These are phyloP conservation scores for Coniochaeta sp. DNA, from an alignment of 2,329 filamentous ascomycete species.

Conservation along the genomic window DNA sequence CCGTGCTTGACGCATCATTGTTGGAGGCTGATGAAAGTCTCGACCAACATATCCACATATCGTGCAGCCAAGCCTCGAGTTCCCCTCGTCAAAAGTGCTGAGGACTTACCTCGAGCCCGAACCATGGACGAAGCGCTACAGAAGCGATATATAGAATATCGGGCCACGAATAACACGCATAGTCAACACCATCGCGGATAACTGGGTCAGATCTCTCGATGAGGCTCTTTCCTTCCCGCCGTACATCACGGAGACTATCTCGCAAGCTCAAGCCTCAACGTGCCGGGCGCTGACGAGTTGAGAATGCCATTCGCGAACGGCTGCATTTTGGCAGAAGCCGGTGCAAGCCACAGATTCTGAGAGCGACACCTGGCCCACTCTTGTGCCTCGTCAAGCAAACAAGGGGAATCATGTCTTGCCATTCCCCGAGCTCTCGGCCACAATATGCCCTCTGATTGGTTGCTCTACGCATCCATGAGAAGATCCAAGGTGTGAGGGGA, in stretches of 20 bases:
- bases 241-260: neutral
- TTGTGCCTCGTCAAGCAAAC: neutral
- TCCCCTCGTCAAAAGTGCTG: too few species aligned
- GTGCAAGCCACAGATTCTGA: too few species aligned
- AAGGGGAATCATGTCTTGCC: constrained; percentile 6
- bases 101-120: neutral
- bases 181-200: neutral
- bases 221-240: constrained; percentile 1
- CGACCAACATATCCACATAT: too few species aligned
- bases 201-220: neutral
- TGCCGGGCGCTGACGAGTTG: neutral
- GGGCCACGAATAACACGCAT: neutral
- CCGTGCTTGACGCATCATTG: too few species aligned
- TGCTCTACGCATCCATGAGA: neutral
- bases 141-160: neutral
- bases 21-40: too few species aligned
- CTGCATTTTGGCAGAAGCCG: neutral
- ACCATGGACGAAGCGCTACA: neutral
- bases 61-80: too few species aligned
- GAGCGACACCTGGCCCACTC: neutral
- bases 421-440: constrained; percentile 5
- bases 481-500: neutral
- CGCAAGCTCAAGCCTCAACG: constrained; percentile 1
- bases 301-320: neutral
- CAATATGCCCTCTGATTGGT: constrained; percentile 1